phyloP scores from a whole-genome alignment of 805 yeast genomes.

The Nakazawaea populi region DNA sequence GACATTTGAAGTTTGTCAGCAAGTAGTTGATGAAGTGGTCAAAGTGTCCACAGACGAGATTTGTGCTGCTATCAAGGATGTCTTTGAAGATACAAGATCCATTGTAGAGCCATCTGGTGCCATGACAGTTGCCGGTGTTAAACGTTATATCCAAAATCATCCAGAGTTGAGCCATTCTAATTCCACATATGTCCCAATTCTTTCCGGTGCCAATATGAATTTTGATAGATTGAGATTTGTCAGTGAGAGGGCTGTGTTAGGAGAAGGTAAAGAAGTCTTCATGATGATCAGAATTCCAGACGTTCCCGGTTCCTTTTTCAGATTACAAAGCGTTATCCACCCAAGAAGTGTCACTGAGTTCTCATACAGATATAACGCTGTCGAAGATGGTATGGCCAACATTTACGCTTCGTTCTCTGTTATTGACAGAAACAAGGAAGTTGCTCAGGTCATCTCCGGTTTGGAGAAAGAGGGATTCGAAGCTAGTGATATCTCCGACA shows the following conservation, averaged over 20 bases:
- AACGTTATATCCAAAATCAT: constrained; percentile 64
- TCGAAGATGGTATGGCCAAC: constrained; percentile 49
- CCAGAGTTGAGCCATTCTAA: constrained; percentile 67
- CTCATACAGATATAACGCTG: constrained; percentile 68
- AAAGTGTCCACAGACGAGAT: constrained; percentile 88
- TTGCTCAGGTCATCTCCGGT: constrained; percentile 53
- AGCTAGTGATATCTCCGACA: constrained; percentile 82
- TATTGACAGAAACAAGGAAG: constrained; percentile 67
- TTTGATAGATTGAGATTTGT: constrained; percentile 94
- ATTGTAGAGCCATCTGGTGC: constrained; percentile 98
- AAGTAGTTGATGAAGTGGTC: constrained; percentile 82
- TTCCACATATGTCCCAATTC: constrained; percentile 73
- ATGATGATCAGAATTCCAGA: constrained; percentile 90
- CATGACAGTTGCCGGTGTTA: constrained; percentile 89
- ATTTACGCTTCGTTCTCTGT: constrained; percentile 89
- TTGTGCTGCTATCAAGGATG: constrained; percentile 93
- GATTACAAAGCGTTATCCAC: constrained; percentile 67
- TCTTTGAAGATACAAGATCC: constrained; percentile 92
- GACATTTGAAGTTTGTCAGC: constrained; percentile 74
- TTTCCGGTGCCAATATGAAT: constrained; percentile 98
- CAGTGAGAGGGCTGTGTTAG: constrained; percentile 95
- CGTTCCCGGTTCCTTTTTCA: constrained; percentile 81
- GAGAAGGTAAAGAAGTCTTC: constrained; percentile 96
- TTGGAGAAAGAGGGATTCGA: constrained; percentile 60
- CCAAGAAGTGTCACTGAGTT: constrained; percentile 95